Conservation (phyloP, 495 filamentous ascomycete genomes). For the Aspergillus avenaceus region DNA sequence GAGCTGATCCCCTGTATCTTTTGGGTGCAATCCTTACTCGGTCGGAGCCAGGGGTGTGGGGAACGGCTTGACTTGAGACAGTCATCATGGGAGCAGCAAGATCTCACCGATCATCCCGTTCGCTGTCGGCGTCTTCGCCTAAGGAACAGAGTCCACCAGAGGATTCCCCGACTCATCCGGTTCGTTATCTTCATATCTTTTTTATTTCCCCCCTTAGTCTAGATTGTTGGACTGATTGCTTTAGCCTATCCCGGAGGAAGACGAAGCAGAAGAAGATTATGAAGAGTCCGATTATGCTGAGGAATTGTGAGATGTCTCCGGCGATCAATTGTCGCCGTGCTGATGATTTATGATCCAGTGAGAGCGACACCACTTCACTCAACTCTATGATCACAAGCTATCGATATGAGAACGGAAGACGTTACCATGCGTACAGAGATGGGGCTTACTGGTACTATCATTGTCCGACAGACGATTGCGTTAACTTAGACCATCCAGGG, state of each 20-base stretch:
- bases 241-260: background rate
- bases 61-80: background rate
- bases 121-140: background rate
- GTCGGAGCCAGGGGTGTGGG: background rate
- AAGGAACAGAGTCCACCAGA: background rate
- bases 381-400: slow-evolving; percentile 22
- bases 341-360: slow-evolving; percentile 5
- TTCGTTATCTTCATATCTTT: background rate
- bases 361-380: slow-evolving; percentile 17
- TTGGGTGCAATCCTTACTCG: too few species aligned
- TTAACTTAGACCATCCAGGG: slow-evolving; percentile 13
- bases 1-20: too few species aligned
- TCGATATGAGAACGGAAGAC: slow-evolving; percentile 30
- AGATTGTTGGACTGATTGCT: background rate
- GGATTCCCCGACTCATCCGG: background rate
- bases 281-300: background rate
- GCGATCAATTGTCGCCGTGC: background rate
- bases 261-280: background rate
- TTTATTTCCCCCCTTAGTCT: too few species aligned
- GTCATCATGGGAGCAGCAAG: background rate
- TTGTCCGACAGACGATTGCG: background rate
- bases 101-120: background rate
- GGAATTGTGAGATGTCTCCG: background rate
- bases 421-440: slow-evolving; percentile 35
- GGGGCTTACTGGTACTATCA: slow-evolving; percentile 16